Base-by-base conservation (phyloP, 257 asterid species). In the Echites panduratus region DNA sequence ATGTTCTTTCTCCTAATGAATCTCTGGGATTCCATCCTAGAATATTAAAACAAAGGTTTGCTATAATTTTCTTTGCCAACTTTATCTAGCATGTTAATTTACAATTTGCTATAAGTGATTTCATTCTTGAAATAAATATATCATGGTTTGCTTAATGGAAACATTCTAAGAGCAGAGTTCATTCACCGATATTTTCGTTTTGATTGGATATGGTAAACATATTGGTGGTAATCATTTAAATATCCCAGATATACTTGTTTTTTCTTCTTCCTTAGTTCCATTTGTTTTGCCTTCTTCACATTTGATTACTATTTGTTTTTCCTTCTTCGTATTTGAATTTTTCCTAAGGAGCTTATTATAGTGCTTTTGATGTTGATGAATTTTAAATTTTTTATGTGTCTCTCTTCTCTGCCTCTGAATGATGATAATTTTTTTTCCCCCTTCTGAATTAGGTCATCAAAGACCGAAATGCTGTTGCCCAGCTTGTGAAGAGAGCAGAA, bases 401-500 rank as follows among this genome's bases (percentile, higher is more conserved):
- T 27, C 63, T 4, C 19, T 7, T 40, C 1, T 41, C 29, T 40
- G 26, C 27, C 3, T 9, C n/a, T 58, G 65, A 12, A 58, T 19
- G 27, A 26, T 26, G 27, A 26, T 58, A 6, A 58, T 59, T 58
- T 53, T 57, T 71, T 43, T 77, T 11, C 13, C 53, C 20, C 57
- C 66, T 70, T 65, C 69, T 12, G 45, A 54, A 80, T 69, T 75
- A 92, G 97, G 92, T 88, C 56, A 19, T 68, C 66, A 89, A 86
- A 68, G 94, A 88, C 66, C 81, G 96, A 76, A 87, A 82, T 66
- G 49, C 89, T 0, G 96, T 88, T 75, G 62, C 40, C 27, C 95
- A 88, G 73, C 90, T 92, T 35, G 88, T 89, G 72, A 83, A 80
- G 79, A 86, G 93, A 80, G 97, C 97, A 32, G 94, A 92, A 81